Conservation (phyloP, 1,139 yeast species). For the Yamadazyma songkhlaensis region DNA sequence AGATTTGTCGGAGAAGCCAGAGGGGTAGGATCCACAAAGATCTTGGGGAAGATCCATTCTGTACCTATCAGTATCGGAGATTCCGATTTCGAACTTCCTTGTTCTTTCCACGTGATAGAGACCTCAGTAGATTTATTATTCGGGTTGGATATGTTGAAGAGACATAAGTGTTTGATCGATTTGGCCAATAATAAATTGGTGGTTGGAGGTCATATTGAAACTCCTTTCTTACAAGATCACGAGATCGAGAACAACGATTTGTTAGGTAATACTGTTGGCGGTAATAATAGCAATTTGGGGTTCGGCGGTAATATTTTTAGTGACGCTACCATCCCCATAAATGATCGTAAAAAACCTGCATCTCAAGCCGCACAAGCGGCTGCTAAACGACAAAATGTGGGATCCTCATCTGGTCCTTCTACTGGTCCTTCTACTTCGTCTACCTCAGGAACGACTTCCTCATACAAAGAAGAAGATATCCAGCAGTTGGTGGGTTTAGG, state of each 20-base stretch:
- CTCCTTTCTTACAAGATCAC: conserved; percentile 69
- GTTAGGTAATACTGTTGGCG: conserved; percentile 17
- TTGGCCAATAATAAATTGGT: conserved; percentile 62
- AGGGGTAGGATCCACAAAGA: conserved; percentile 85
- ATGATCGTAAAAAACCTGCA: conserved; percentile 16
- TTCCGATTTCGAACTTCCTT: conserved; percentile 52
- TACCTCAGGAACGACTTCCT: conserved; percentile 4
- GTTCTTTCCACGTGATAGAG: conserved; percentile 80
- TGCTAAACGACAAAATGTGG: conserved; percentile 21
- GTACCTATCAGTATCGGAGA: conserved; percentile 81
- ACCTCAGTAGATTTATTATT: conserved; percentile 66
- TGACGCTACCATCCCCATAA: conserved; percentile 15
- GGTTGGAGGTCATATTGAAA: conserved; percentile 66
- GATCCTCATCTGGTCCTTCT: conserved; percentile 4
- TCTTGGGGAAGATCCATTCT: conserved; percentile 82
- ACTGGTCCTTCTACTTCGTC: conserved; percentile 5
- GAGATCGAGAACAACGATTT: conserved; percentile 56
- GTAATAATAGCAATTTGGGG: conserved; percentile 12
- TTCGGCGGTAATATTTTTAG: conserved; percentile 40
- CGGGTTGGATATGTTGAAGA: conserved; percentile 79
- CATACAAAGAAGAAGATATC: conserved; percentile 43
- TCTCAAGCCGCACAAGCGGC: conserved; percentile 23
- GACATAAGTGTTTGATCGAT: conserved; percentile 84
- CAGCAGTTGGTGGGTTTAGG: conserved; percentile 65
- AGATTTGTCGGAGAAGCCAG: conserved; percentile 79